Evolutionary conservation across 164 flowering plant genomes (phyloP).

Genomic region (Pachysandra terminalis): DNA sequence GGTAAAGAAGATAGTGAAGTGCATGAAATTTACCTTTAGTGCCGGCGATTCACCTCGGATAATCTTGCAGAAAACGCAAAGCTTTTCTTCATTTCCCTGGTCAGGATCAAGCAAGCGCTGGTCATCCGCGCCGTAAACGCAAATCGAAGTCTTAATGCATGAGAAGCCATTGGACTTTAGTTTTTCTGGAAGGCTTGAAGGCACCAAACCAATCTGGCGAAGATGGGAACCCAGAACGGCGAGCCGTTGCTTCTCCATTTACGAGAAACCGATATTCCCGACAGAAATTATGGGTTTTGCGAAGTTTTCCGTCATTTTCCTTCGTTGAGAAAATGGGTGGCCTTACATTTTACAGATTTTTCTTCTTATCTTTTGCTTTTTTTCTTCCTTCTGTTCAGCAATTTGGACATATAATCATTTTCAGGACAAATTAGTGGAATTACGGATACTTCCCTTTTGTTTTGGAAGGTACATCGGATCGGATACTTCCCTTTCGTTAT

Average conservation of each 20-base stretch:
- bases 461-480: too few relatives aligned
- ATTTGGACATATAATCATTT: too few relatives aligned
- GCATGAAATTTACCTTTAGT: slow-evolving; percentile 42
- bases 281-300: neutral
- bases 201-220: slow-evolving; percentile 13
- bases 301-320: too few relatives aligned
- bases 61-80: slow-evolving; percentile 76
- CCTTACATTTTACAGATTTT: too few relatives aligned
- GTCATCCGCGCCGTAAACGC: slow-evolving; percentile 4
- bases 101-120: neutral
- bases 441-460: too few relatives aligned
- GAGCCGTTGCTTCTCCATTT: slow-evolving; percentile 39
- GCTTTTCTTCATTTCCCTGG: slow-evolving; percentile 16
- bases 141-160: neutral
- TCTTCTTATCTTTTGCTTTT: too few relatives aligned
- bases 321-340: too few relatives aligned
- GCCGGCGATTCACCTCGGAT: slow-evolving; percentile 71
- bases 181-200: neutral
- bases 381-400: too few relatives aligned
- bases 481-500: too few relatives aligned
- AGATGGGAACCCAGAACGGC: slow-evolving; percentile 48
- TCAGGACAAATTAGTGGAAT: too few relatives aligned
- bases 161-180: slow-evolving; percentile 1
- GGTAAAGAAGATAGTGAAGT: neutral
- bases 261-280: neutral